A percentile compares a stretch with the other conserved stretches of the same genome.
Conservation (phyloP, 1,139 yeast species). For the Saccharomyces pastorianus region DNA sequence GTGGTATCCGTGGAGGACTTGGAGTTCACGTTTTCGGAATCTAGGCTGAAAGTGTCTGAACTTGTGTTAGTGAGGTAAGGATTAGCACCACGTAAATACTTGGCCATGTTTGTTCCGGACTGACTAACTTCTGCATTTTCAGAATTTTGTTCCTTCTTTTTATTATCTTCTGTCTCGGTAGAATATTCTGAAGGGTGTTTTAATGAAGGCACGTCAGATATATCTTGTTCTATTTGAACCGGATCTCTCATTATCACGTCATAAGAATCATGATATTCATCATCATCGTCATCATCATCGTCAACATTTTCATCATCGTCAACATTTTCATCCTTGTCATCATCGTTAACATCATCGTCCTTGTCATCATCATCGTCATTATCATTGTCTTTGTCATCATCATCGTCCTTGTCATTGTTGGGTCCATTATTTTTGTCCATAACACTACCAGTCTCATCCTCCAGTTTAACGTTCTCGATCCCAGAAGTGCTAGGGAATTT, state of each 20-base stretch:
- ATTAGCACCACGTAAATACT: not conserved
- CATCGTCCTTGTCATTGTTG: conserved; percentile 23
- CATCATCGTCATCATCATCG: conserved; percentile 20
- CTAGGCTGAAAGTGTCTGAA: not conserved
- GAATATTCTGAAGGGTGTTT: not conserved
- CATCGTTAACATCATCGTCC: not conserved
- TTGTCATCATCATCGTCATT: not conserved
- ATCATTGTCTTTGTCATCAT: not conserved
- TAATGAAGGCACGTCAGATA: not conserved
- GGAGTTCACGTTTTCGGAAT: not conserved
- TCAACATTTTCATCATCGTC: not conserved
- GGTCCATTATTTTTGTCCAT: not conserved
- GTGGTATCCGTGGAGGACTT: not conserved
- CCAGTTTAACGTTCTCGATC: not conserved
- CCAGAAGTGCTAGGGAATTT: not conserved
- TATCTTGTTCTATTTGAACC: not conserved
- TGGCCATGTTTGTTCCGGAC: not conserved
- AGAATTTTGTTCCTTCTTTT: not conserved
- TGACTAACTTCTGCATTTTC: not conserved
- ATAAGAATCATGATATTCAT: not conserved
- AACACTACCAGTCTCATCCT: not conserved
- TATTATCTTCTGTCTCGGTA: not conserved
- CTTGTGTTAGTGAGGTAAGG: not conserved
- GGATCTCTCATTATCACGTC: not conserved
- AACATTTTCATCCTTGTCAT: not conserved